phyloP scores from a whole-genome alignment of 179 eudicot species.

The Drosera spatulata region DNA sequence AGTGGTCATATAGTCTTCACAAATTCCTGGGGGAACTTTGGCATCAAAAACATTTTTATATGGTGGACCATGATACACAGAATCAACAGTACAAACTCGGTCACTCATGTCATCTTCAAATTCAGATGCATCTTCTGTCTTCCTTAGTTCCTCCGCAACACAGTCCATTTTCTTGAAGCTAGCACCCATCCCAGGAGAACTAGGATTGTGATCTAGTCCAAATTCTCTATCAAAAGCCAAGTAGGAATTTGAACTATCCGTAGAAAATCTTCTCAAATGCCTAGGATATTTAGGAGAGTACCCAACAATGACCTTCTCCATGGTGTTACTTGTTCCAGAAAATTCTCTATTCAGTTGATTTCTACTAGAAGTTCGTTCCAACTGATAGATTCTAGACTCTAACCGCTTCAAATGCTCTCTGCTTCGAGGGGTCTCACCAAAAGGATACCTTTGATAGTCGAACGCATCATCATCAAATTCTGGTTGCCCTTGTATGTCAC shows the following conservation, averaged over 20 bases:
- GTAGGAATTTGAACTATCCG: conserved; percentile 36
- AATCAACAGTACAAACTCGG: conserved; percentile 80
- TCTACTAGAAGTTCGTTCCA: conserved; percentile 53
- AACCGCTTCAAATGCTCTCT: conserved; percentile 55
- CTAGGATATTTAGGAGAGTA: conserved; percentile 45
- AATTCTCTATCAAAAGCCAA: conserved; percentile 28
- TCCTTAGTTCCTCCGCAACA: conserved; percentile 34
- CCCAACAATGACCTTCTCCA: conserved; percentile 65
- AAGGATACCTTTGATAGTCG: conserved; percentile 71
- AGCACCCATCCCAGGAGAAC: conserved; percentile 42
- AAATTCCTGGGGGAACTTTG: conserved; percentile 31
- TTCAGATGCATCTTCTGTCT: conserved; percentile 51
- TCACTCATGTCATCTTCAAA: conserved; percentile 66
- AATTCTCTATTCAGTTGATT: conserved; percentile 38
- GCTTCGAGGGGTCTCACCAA: conserved; percentile 60
- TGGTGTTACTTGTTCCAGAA: conserved; percentile 24
- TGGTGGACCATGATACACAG: conserved; percentile 39
- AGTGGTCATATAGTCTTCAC: conserved; percentile 42
- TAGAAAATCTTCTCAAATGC: conserved; percentile 40
- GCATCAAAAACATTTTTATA: conserved; percentile 29
- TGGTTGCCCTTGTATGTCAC: conserved; percentile 31
- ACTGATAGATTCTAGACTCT: conserved; percentile 63
- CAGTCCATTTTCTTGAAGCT: conserved; percentile 38
- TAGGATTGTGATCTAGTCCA: conserved; percentile 28
- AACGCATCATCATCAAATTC: conserved; percentile 40